Conservation (phyloP, 805 yeast genomes). For the Nakazawaea anatomiae region DNA sequence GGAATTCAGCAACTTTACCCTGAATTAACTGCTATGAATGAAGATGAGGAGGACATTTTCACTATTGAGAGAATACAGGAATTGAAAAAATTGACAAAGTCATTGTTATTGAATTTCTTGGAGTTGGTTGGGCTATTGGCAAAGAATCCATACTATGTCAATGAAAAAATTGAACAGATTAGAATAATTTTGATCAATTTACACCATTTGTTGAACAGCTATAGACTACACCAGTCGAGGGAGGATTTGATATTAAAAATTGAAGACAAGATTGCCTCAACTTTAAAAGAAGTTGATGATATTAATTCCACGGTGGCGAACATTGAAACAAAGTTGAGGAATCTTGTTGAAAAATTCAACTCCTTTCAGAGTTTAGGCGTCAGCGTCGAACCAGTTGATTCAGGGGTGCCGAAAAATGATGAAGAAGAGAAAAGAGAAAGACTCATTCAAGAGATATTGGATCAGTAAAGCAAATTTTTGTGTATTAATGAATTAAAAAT, state of each 20-base stretch:
- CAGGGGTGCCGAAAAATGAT: background rate
- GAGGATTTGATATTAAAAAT: slow-evolving; percentile 80
- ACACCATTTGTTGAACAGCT: slow-evolving; percentile 87
- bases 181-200: slow-evolving; percentile 79
- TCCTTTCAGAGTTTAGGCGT: background rate
- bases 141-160: slow-evolving; percentile 59
- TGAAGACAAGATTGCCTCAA: slow-evolving; percentile 49
- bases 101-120: slow-evolving; percentile 71
- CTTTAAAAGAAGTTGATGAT: slow-evolving; percentile 4
- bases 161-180: slow-evolving; percentile 66
- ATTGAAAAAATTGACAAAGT: slow-evolving; percentile 72
- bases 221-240: slow-evolving; percentile 92
- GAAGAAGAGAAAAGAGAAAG: background rate
- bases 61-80: slow-evolving; percentile 59
- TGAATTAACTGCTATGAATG: slow-evolving; percentile 12
- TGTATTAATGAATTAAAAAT: background rate
- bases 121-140: slow-evolving; percentile 77
- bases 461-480: too few relatives aligned
- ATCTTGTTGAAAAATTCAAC: slow-evolving; percentile 1
- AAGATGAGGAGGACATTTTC: slow-evolving; percentile 30
- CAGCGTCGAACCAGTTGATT: background rate
- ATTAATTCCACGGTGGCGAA: slow-evolving; percentile 3
- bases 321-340: slow-evolving; percentile 6
- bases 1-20: slow-evolving; percentile 74
- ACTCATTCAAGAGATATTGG: background rate